Base-by-base conservation (phyloP, 345 rosid species). In the Murraya paniculata region DNA sequence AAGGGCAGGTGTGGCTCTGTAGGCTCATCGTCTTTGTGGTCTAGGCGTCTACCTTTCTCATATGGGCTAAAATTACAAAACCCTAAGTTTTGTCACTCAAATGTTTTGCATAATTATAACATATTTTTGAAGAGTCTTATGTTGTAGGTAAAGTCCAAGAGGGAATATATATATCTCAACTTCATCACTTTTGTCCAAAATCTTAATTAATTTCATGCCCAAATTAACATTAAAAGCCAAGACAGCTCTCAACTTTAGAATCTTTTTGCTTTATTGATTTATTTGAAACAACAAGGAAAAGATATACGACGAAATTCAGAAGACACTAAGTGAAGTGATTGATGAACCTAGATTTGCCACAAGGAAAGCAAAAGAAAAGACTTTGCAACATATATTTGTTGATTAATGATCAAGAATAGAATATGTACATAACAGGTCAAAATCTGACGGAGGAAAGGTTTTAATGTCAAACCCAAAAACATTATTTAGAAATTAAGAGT, bases 21-120 rank as follows among this genome's bases (percentile, higher is more conserved):
- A 80, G 83, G 77, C 88, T 86, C 94, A 81, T 82, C 72, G 53
- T 90, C 89, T 60, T 74, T 19, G 68, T 64, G 2, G 7, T 35
- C 27, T 35, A 45, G 50, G 50, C 18, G 13, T 48, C 65, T 5
- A 71, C 60, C 68, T 45, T 45, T 45, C 71, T 73, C 33, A 78
- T 69, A 6, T 14, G 65, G 73, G 80, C 39, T 68, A 16, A 14
- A 62, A 14, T 16, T 13, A 16, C 35, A 31, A 27, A 65, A 45
- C 76, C 57, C 71, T 59, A n/a, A 30, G 19, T 72, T 72, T 74
- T 56, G 84, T 77, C 83, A 79, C 81, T 67, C 75, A 31, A 35
- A 13, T 38, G 71, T n/a, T 57, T 69, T 45, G 64, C 36, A 24
- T 64, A 31, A 58, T 31, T 28, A 53, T 60, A 41, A 27, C 53